These are phyloP conservation scores for Saprolegnia parasitica DNA, from an alignment of 352 stramenopile species.

Conservation along the genomic window DNA sequence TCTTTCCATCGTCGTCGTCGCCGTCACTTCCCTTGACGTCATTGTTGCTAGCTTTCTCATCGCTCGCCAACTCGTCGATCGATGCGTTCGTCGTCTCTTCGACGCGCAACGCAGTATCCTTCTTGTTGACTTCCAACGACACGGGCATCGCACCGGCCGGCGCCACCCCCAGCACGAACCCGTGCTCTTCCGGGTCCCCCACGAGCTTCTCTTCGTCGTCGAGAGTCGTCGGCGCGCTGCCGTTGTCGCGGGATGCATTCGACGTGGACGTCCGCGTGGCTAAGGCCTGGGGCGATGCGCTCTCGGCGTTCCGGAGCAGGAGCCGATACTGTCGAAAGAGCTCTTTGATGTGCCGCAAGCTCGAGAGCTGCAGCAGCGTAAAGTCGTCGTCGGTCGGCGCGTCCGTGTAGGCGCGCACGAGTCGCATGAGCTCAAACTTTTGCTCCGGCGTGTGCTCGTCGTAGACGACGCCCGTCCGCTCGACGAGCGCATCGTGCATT, in stretches of 20 bases:
- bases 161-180: conserved; percentile 58
- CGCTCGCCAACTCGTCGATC: conserved; percentile 23
- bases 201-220: conserved; percentile 43
- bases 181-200: conserved; percentile 45
- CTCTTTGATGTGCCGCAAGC: conserved; percentile 88
- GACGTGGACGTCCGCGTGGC: conserved; percentile 27
- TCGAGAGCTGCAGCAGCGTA: conserved; percentile 66
- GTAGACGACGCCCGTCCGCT: conserved; percentile 77
- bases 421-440: conserved; percentile 69
- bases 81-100: conserved; percentile 26
- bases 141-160: conserved; percentile 49
- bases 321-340: conserved; percentile 90
- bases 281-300: conserved; percentile 29
- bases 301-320: conserved; percentile 61
- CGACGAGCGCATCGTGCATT: conserved; percentile 92
- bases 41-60: conserved; percentile 36
- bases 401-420: conserved; percentile 71
- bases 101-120: conserved; percentile 31
- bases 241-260: conserved; percentile 29
- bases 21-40: conserved; percentile 33
- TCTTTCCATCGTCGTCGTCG: conserved; percentile 39
- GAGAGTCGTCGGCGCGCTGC: background rate
- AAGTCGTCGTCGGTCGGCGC: conserved; percentile 66
- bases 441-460: conserved; percentile 90
- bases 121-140: conserved; percentile 61